A percentile compares a stretch with the other conserved stretches of the same genome.
Evolutionary conservation across 75 land plant species (phyloP).

Genomic region (Pseudotsuga menziesii): DNA sequence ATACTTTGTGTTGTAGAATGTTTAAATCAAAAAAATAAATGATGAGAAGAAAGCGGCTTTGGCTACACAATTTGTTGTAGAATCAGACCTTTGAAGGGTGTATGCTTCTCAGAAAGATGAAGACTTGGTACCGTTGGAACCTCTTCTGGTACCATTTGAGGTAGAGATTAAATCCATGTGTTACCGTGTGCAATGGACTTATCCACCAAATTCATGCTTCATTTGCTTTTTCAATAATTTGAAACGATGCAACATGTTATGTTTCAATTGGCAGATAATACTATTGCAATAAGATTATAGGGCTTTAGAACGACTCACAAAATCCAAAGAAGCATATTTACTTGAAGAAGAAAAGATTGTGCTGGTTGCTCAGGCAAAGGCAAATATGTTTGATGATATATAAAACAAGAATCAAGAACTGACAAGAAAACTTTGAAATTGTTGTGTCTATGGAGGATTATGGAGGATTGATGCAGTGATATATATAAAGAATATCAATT

Average conservation of each 20-base stretch:
- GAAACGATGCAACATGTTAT: no score
- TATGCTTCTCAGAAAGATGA: slow-evolving; percentile 98
- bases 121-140: slow-evolving; percentile 94
- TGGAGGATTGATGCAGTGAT: no score
- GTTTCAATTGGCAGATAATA: slow-evolving; percentile 59
- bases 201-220: background rate
- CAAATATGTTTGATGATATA: slow-evolving; percentile 90
- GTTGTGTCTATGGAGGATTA: no score
- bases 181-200: slow-evolving; percentile 53
- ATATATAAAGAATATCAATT: no score
- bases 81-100: slow-evolving; percentile 89
- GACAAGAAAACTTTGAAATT: slow-evolving; percentile 94
- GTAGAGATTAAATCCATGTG: slow-evolving; percentile 86
- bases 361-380: slow-evolving; percentile 82
- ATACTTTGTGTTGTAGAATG: slow-evolving; percentile 43
- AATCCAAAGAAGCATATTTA: slow-evolving; percentile 92
- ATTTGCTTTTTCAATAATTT: no score
- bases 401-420: slow-evolving; percentile 94
- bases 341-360: slow-evolving; percentile 94
- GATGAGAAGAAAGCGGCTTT: slow-evolving; percentile 96
- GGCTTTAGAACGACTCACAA: slow-evolving; percentile 90
- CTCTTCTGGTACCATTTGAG: slow-evolving; percentile 90
- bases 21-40: slow-evolving; percentile 86
- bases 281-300: slow-evolving; percentile 91
- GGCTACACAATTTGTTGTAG: slow-evolving; percentile 97